Evolutionary conservation across 202 grass and related monocot species (phyloP), one percentile per base, ranked within the genome.

Genomic region (Hordeum pubiflorum): DNA sequence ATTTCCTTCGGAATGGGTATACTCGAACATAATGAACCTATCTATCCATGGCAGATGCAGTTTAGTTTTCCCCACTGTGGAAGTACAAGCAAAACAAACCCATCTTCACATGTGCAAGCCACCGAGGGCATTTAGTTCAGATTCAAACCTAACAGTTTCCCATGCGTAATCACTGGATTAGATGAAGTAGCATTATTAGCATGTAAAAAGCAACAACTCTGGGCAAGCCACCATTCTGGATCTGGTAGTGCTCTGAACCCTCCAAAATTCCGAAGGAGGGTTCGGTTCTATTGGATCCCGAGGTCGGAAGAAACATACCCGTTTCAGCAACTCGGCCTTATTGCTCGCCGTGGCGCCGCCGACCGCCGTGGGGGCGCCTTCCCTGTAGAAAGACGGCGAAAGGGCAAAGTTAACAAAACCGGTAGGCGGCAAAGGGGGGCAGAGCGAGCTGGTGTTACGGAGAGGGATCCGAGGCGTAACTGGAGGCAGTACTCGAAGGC

Each of bases 401-500:
- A 81, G 17, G 33, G 68, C 40, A 38, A 14, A 72, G 56, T 89
- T 38, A 89, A 77, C 57, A 7, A 34, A 11, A 73, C 9, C 17
- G 23, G 26, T 22, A 39, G 44, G n/a, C 14, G 3, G 32, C 14
- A 7, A 60, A 38, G 32, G 33, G 60, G 39, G 29, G 69, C 14
- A 1, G 4, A 58, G 15, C 2, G 10, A 9, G n/a, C 10, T 2
- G 62, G 72, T 57, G 40, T 5, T 29, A n/a, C 9, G 20, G 17
- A 21, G 24, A 69, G 23, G n/a, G 81, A 12, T 63, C 3, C 2
- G 41, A 73, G 43, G 72, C 77, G 14, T 85, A 81, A 89, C 87
- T 72, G 82, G 72, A 65, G 64, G 82, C 78, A 81, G 72, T 50
- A 82, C n/a, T 82, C 64, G 78, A 89, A 81, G 82, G 55, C 78